These are phyloP conservation scores for Tuctoria greenei DNA, from an alignment of 176 grass and related monocot species.

Conservation along the genomic window DNA sequence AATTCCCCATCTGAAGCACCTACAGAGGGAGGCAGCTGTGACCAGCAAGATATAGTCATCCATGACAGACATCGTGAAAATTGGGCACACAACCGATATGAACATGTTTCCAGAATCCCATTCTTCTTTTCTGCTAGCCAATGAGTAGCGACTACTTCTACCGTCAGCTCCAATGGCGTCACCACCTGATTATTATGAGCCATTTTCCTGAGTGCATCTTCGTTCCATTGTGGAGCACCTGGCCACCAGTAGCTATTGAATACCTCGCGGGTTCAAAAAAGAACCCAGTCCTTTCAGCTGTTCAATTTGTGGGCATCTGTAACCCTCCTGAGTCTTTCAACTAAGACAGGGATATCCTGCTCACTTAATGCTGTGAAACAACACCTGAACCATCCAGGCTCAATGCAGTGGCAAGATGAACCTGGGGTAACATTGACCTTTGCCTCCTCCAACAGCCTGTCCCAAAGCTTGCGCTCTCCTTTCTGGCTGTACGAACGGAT, in stretches of 20 bases:
- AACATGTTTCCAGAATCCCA: neutral
- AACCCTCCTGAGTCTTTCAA: slow-evolving; percentile 73
- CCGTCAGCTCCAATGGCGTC: neutral
- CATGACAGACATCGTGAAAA: neutral
- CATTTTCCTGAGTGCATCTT: neutral
- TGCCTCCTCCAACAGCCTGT: slow-evolving; percentile 68
- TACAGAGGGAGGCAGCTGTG: slow-evolving; percentile 18
- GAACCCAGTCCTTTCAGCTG: neutral
- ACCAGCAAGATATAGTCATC: slow-evolving; percentile 14
- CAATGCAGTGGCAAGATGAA: slow-evolving; percentile 96
- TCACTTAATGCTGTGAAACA: slow-evolving; percentile 80
- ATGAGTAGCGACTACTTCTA: slow-evolving; percentile 6
- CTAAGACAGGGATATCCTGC: slow-evolving; percentile 75
- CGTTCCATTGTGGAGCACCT: neutral
- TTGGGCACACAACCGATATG: neutral
- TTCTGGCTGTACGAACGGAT: slow-evolving; percentile 85
- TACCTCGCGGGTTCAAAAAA: neutral
- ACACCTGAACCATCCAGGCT: slow-evolving; percentile 91
- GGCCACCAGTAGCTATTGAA: slow-evolving; percentile 8
- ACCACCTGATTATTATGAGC: neutral
- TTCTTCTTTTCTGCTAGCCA: neutral
- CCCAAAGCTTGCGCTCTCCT: slow-evolving; percentile 82
- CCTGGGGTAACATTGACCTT: slow-evolving; percentile 88
- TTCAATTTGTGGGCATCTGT: slow-evolving; percentile 39
- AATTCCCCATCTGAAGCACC: slow-evolving; percentile 23